Conservation (phyloP, 495 filamentous ascomycete genomes). For the Hypoxylon perforatum region DNA sequence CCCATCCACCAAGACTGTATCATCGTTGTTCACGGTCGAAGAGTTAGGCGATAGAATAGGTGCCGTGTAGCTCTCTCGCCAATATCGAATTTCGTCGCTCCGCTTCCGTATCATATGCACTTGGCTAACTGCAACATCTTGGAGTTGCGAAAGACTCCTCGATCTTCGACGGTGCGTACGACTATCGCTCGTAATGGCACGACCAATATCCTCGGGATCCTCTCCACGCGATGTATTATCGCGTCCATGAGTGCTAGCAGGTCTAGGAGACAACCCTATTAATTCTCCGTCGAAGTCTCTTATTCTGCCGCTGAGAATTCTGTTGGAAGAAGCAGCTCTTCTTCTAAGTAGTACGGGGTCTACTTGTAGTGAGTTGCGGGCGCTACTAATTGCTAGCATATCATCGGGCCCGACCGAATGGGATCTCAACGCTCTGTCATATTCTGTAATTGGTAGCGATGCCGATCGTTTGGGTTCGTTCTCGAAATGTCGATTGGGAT, state of each 20-base stretch:
- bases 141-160: constrained; percentile 63
- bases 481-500: constrained; percentile 48
- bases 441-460: constrained; percentile 65
- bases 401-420: constrained; percentile 64
- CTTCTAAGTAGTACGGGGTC: constrained; percentile 46
- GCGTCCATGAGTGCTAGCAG: constrained; percentile 63
- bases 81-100: constrained; percentile 68
- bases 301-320: constrained; percentile 45
- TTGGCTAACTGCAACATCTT: constrained; percentile 45
- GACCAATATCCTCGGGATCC: constrained; percentile 61
- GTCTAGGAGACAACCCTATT: constrained; percentile 63
- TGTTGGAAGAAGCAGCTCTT: constrained; percentile 52
- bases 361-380: constrained; percentile 59
- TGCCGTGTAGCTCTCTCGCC: constrained; percentile 64
- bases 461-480: constrained; percentile 58
- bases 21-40: constrained; percentile 57
- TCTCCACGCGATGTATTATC: constrained; percentile 48
- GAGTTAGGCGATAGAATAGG: constrained; percentile 60
- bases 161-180: constrained; percentile 59
- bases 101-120: constrained; percentile 54
- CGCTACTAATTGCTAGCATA: constrained; percentile 57
- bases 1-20: constrained; percentile 38
- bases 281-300: constrained; percentile 49
- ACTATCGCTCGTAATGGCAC: constrained; percentile 63
- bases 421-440: constrained; percentile 62